Evolutionary conservation across 257 asterid species (phyloP), one percentile per base, ranked within the genome.

Genomic region (Fraxinus pennsylvanica): DNA sequence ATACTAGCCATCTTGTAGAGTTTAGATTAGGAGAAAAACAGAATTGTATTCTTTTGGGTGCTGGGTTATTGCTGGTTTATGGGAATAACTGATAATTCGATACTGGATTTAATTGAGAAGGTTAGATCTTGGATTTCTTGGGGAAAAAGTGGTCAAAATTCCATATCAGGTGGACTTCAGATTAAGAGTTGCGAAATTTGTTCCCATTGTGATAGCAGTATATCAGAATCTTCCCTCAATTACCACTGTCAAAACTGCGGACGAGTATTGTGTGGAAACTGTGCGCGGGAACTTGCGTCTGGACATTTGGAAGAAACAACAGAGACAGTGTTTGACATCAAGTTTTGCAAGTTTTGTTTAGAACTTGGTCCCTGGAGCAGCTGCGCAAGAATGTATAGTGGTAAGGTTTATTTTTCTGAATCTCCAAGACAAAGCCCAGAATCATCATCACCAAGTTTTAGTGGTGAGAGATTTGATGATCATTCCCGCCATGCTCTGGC

Each of bases 341-440:
- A 66, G 47, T 82, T 86, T 36, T 94, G 97, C 90, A 85, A 85
- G 82, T 82, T 85, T 72, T 94, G 97, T 79, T 79, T 76, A 22
- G 89, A 81, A 39, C 81, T 85, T 68, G 69, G 83, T 45, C 81
- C 86, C 41, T 66, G 73, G 25, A 85, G 81, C 80, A 78, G 84
- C 78, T 43, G 82, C 75, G 83, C 79, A 67, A 82, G 83, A 78
- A 90, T 77, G 80, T 85, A 89, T 85, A 81, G 88, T 74, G 92
- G 88, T 77, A 90, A 91, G 86, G 72, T 95, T 76, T 78, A 91
- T 82, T 98, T 98, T 50, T 88, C 92, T 66, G 98, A 91, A 79
- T 91, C 96, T 75, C 94, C 97, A 1, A 86, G 92, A 74, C 86
- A 81, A 82, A 87, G 90, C 89, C 90, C 94, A 7, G 96, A 93